Evolutionary conservation across 805 yeast species (phyloP).

Genomic region (Candida krabiensis): DNA sequence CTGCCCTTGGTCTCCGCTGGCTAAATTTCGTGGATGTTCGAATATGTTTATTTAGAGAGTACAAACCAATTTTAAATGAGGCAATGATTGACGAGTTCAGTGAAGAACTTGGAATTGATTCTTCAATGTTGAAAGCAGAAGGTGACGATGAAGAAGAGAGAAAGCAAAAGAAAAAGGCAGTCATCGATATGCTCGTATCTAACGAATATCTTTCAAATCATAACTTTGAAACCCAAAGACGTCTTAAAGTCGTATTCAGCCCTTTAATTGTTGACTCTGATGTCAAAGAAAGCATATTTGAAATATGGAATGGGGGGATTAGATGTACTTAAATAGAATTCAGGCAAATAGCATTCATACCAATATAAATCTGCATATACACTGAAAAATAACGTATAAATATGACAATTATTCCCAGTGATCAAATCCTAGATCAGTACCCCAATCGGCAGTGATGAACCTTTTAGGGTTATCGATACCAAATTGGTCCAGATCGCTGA

Average conservation of each 20-base stretch:
- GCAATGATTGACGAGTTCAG: constrained; percentile 35
- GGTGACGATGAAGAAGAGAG: constrained; percentile 13
- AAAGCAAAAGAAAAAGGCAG: constrained; percentile 12
- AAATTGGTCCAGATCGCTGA: constrained; percentile 28
- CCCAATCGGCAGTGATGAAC: constrained; percentile 32
- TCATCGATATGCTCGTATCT: constrained; percentile 25
- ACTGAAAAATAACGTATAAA: too few species aligned
- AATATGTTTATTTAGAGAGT: constrained; percentile 43
- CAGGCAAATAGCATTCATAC: too few species aligned
- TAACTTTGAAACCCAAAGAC: constrained; percentile 33
- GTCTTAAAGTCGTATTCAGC: constrained; percentile 30
- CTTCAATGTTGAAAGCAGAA: constrained; percentile 14
- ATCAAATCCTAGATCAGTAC: constrained; percentile 33
- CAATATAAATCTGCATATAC: not conserved
- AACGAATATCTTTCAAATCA: constrained; percentile 32
- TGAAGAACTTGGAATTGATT: constrained; percentile 33
- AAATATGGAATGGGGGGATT: constrained; percentile 40
- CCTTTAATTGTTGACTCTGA: constrained; percentile 24
- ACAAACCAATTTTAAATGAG: constrained; percentile 39
- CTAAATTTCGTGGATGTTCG: constrained; percentile 51
- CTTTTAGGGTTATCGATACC: constrained; percentile 35
- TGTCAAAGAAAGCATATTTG: constrained; percentile 24
- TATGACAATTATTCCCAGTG: constrained; percentile 23
- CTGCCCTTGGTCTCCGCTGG: constrained; percentile 60
- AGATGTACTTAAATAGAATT: constrained; percentile 20